Evolutionary conservation across 1,284 basidiomycete species (phyloP), one percentile per base, ranked within the genome.

Genomic region (Austroboletus novae-zelandiae): DNA sequence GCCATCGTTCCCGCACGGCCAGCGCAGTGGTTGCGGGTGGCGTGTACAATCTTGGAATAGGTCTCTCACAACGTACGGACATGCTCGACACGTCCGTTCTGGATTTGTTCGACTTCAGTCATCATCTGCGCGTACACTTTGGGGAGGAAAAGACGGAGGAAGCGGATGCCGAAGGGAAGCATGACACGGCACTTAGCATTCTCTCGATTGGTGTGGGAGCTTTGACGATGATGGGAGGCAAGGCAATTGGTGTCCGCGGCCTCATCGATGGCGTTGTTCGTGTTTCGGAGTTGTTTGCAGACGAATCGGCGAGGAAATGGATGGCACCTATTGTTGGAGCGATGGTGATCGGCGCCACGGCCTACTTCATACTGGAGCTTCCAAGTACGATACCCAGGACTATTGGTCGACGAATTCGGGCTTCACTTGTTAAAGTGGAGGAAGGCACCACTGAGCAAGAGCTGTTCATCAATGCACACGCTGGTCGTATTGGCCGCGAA

Each of bases 381-480:
- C 97, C 97, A 0, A 82, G 77, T 62, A 86, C 92, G 4, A 89
- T 99, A 55, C 97, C 97, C n/a, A 80, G 84, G 55, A 98, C 94
- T 31, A 81, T 98, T 51, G 94, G 94, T 3, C 80, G 92, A 50
- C 79, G 90, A 44, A 80, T 91, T 53, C 81, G 79, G 59, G 73
- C 81, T 2, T 76, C 81, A 14, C 75, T 93, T 14, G 61, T 75
- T 53, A 75, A 62, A 61, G 75, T 66, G 35, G 62, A 68, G 23
- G 68, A 70, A 47, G 67, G 71, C 17, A 57, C 63, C 13, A 67
- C 69, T 25, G 74, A 75, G 49, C 74, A 77, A 23, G 70, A 75
- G 20, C 64, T 72, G 29, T 97, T 89, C 63, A 74, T 86, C 15
- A 83, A 88, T 48, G 77, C 75, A 4, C 86, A 98, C 63, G 78